Evolutionary conservation across 257 asterid species (phyloP).

Genomic region (Solanum okadae): DNA sequence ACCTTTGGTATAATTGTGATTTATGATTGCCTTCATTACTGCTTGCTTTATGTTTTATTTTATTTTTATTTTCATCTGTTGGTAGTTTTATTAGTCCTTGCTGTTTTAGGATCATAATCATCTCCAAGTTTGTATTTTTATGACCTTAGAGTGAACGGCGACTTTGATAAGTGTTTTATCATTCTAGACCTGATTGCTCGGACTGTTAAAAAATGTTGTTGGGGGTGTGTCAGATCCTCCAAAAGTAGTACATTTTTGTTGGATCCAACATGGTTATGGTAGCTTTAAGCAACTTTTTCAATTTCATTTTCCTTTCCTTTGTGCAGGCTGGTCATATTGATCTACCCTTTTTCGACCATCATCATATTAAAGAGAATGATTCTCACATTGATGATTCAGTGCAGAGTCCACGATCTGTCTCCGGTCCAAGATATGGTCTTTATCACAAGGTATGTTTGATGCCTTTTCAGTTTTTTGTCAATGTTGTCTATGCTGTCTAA

Average conservation of each 20-base stretch:
- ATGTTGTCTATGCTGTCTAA: background rate
- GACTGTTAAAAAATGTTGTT: background rate
- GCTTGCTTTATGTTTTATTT: background rate
- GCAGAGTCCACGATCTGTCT: slow-evolving; percentile 35
- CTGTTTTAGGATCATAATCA: background rate
- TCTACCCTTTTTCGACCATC: slow-evolving; percentile 27
- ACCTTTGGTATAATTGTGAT: background rate
- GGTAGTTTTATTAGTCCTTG: background rate
- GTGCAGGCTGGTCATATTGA: slow-evolving; percentile 29
- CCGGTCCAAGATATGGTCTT: slow-evolving; percentile 32
- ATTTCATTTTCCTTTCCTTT: background rate
- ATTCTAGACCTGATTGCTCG: background rate
- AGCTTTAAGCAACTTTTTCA: background rate
- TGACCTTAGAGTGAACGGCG: background rate
- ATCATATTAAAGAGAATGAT: slow-evolving; percentile 10
- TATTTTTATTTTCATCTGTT: background rate
- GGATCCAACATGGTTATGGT: background rate
- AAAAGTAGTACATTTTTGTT: background rate
- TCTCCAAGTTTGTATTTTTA: background rate
- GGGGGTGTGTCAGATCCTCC: background rate
- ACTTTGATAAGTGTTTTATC: background rate
- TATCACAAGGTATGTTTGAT: slow-evolving; percentile 26
- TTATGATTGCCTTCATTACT: background rate
- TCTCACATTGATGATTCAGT: slow-evolving; percentile 17
- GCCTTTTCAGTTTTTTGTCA: background rate